Conservation (phyloP, 2,329 filamentous ascomycete species). For the Paraphaeosphaeria minitans region DNA sequence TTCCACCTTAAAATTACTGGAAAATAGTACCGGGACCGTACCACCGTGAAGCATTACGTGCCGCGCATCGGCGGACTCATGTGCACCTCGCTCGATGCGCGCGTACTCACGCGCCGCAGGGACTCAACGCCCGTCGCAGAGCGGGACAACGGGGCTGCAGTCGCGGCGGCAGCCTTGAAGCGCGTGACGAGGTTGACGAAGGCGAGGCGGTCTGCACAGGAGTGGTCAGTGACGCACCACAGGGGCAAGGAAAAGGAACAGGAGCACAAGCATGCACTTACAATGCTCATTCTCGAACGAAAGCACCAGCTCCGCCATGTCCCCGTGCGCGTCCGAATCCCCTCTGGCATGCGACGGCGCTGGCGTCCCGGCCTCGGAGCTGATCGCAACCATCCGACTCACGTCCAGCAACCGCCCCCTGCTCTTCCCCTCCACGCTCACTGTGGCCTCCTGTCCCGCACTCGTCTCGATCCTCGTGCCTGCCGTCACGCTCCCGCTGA, state of each 20-base stretch:
- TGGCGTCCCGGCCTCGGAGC: background rate
- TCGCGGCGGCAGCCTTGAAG: slow-evolving; percentile 15
- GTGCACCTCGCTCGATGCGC: slow-evolving; percentile 11
- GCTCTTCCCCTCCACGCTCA: slow-evolving; percentile 17
- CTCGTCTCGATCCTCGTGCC: slow-evolving; percentile 9
- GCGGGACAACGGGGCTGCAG: slow-evolving; percentile 3
- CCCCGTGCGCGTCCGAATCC: background rate
- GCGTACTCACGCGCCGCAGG: slow-evolving; percentile 12
- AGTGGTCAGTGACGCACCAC: background rate
- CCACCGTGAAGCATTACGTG: no score
- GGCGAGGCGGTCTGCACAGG: slow-evolving; percentile 15
- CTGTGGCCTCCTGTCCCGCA: slow-evolving; percentile 6
- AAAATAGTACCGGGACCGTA: no score
- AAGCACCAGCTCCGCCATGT: slow-evolving; percentile 10
- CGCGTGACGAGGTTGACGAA: slow-evolving; percentile 21
- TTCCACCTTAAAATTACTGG: no score
- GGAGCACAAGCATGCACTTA: slow-evolving; percentile 1
- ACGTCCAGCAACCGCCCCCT: slow-evolving; percentile 18
- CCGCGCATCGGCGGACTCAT: slow-evolving; percentile 1
- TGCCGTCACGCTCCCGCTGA: slow-evolving; percentile 5
- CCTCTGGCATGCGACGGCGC: background rate
- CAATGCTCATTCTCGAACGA: slow-evolving; percentile 16
- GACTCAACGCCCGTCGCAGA: slow-evolving; percentile 2
- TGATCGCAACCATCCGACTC: slow-evolving; percentile 17
- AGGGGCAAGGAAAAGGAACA: background rate